These are phyloP conservation scores for Clohesyomyces aquaticus DNA, from an alignment of 495 filamentous ascomycete genomes.

Conservation along the genomic window DNA sequence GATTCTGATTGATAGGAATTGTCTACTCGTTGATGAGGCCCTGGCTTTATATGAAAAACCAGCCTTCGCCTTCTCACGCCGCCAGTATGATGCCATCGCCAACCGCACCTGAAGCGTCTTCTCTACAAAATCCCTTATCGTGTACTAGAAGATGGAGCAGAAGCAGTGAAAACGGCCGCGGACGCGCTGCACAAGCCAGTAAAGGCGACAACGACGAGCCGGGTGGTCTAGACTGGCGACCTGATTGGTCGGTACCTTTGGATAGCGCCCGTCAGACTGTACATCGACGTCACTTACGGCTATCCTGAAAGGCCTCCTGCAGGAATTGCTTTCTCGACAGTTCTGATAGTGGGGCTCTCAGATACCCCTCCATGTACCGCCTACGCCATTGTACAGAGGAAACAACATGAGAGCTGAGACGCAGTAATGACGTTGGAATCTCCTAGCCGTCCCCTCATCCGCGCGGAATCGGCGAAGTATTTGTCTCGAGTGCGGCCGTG, in stretches of 20 bases:
- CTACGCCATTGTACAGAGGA: constrained; percentile 16
- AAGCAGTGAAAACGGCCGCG: constrained; percentile 15
- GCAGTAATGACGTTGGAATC: constrained; percentile 3
- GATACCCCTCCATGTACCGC: constrained; percentile 10
- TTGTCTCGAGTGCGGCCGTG: no score
- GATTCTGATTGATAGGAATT: background rate
- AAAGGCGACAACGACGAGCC: background rate
- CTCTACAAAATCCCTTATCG: constrained; percentile 26
- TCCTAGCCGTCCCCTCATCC: background rate
- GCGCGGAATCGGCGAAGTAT: no score
- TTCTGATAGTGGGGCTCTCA: constrained; percentile 14
- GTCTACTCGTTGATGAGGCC: background rate
- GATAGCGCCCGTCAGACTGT: background rate
- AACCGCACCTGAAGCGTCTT: constrained; percentile 1
- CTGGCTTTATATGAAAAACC: constrained; percentile 15
- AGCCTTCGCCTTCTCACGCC: constrained; percentile 3
- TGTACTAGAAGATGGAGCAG: constrained; percentile 1
- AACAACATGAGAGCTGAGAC: background rate
- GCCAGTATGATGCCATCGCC: constrained; percentile 30
- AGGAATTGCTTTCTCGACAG: constrained; percentile 6
- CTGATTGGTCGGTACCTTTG: constrained; percentile 8
- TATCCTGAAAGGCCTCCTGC: constrained; percentile 1
- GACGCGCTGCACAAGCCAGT: background rate
- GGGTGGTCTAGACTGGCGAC: constrained; percentile 1
- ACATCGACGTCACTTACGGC: constrained; percentile 19